Conservation (phyloP, 768 basidiomycete species). For the Hygrophoropsis aurantiaca region DNA sequence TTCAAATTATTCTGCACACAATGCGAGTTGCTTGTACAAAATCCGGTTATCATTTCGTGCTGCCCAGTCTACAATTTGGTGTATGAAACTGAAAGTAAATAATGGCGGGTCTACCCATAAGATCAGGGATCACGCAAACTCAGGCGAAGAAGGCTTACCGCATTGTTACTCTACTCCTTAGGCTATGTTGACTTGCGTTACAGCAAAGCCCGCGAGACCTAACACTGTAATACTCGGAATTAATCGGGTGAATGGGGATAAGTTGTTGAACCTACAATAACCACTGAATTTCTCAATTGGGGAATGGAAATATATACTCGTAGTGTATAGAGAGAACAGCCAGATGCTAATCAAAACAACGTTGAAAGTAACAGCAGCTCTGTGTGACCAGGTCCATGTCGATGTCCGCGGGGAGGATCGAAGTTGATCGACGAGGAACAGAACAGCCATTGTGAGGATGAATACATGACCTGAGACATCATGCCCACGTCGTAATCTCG, state of each 20-base stretch:
- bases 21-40: too few species aligned
- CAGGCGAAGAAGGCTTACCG: too few species aligned
- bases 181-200: conserved; percentile 29
- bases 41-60: too few species aligned
- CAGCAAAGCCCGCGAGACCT: conserved; percentile 34
- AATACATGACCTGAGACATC: conserved; percentile 95
- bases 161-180: too few species aligned
- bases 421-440: conserved; percentile 81
- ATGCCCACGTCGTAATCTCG: conserved; percentile 77
- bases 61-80: too few species aligned
- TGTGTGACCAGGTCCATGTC: conserved; percentile 45
- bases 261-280: conserved; percentile 56
- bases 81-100: too few species aligned
- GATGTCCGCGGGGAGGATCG: conserved; percentile 46
- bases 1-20: too few species aligned
- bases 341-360: conserved; percentile 56
- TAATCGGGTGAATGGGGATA: background rate
- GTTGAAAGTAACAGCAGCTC: conserved; percentile 46
- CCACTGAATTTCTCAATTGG: conserved; percentile 87
- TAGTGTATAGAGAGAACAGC: conserved; percentile 75
- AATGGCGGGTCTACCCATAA: too few species aligned
- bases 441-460: conserved; percentile 73
- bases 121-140: too few species aligned
- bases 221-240: conserved; percentile 28
- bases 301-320: conserved; percentile 88